phyloP scores from a whole-genome alignment of 768 basidiomycete genomes.

The Thelephora ganbajun region DNA sequence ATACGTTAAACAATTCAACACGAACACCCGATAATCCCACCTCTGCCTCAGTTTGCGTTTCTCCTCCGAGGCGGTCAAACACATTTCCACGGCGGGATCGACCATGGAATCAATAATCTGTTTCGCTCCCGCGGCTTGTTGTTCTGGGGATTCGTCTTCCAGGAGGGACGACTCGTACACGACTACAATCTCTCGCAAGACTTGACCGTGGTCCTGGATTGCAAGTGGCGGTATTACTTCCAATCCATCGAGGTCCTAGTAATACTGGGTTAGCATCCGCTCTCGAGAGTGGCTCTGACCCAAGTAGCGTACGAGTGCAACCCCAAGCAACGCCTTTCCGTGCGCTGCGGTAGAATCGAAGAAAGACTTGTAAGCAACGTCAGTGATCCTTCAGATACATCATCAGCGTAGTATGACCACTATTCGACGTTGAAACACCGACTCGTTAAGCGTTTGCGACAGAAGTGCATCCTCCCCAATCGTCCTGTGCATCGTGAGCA shows the following conservation, averaged over 20 bases:
- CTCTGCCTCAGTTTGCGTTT: conserved; percentile 36
- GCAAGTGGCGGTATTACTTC: conserved; percentile 60
- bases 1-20: conserved; percentile 78
- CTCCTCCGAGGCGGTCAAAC: conserved; percentile 49
- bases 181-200: conserved; percentile 76
- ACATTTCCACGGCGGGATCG: conserved; percentile 74
- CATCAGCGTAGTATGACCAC: not conserved
- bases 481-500: conserved; percentile 84
- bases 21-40: conserved; percentile 78
- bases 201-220: conserved; percentile 72
- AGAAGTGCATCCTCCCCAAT: conserved; percentile 76
- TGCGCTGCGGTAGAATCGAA: conserved; percentile 80
- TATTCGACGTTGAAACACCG: not conserved
- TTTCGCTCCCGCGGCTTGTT: conserved; percentile 34
- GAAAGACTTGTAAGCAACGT: conserved; percentile 70
- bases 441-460: conserved; percentile 72
- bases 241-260: conserved; percentile 53
- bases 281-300: not conserved
- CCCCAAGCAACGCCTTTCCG: conserved; percentile 46
- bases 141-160: conserved; percentile 35
- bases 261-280: not conserved
- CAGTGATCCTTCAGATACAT: conserved; percentile 47
- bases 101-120: conserved; percentile 73
- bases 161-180: conserved; percentile 83
- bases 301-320: conserved; percentile 33